Evolutionary conservation across 2,329 filamentous ascomycete species (phyloP), one percentile per base, ranked within the genome.

Genomic region (Grosmannia clavigera): DNA sequence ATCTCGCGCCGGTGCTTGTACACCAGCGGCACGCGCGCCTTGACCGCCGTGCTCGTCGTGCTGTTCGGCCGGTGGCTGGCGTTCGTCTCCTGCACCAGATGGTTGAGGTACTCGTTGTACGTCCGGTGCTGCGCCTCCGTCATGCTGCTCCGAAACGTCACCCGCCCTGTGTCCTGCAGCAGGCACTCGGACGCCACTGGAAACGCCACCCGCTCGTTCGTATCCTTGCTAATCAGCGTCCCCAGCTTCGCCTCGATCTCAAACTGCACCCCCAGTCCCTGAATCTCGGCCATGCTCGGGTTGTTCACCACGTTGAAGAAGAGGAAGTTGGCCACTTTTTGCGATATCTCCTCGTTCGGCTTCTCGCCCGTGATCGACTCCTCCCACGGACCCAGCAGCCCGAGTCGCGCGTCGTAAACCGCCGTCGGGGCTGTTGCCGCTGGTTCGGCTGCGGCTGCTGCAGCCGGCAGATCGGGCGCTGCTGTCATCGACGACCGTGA

Each of bases 201-300:
- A 11, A 92, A 73, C 11, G 80, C 75, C 31, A 92, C 75, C n/a
- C 90, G 81, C 55, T 85, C 78, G 60, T 86, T 82, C 7, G 83
- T 88, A 62, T 86, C 81, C 68, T 83, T 84, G 70, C 90, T 85
- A 61, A 92, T 82, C 16, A 97, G 78, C 31, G 84, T 86, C 22
- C 94, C 94, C 55, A 97, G 78, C 72, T 97, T 97, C 11, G 91
- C 94, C 74, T 99, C 94, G 59, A 99, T 88, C 72, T 99, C 94
- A 58, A 96, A 85, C 62, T 90, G 81, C 16, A 91, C 86, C 7
- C 83, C 84, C 19, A 81, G 79, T 58, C 81, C 80, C 19, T 76
- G 72, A 25, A 87, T 81, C 65, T 87, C 83, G 38, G 79, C 79
- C 46, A 85, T 78, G 64, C 88, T 83, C n/a, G 81, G 77, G 62